These are phyloP conservation scores for Salix caprea DNA, from an alignment of 345 rosid species.

Conservation along the genomic window DNA sequence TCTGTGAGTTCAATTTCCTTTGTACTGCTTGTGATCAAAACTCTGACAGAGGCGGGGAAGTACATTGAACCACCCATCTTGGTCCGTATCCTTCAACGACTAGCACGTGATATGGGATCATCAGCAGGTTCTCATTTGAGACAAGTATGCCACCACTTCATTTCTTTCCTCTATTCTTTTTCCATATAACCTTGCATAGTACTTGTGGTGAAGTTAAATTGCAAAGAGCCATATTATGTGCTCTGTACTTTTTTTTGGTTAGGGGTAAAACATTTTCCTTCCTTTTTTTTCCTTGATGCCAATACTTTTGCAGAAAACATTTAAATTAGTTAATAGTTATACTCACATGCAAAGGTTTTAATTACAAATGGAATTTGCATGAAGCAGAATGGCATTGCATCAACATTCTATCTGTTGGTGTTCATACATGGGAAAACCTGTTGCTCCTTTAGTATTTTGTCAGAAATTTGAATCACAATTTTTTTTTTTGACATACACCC, in stretches of 20 bases:
- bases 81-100: conserved; percentile 83
- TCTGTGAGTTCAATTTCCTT: conserved; percentile 72
- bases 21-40: conserved; percentile 85
- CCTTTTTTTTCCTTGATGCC: too few relatives aligned
- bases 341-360: too few relatives aligned
- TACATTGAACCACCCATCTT: conserved; percentile 68
- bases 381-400: too few relatives aligned
- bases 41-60: conserved; percentile 85
- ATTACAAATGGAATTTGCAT: too few relatives aligned
- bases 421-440: background rate
- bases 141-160: conserved; percentile 52
- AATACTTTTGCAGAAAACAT: too few relatives aligned
- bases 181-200: background rate
- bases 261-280: too few relatives aligned
- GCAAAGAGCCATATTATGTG: background rate
- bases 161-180: background rate
- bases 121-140: conserved; percentile 70
- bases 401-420: background rate
- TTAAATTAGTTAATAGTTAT: too few relatives aligned
- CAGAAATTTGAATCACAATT: background rate
- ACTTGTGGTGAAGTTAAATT: background rate
- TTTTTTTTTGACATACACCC: background rate
- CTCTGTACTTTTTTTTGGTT: too few relatives aligned
- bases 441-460: background rate
- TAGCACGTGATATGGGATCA: conserved; percentile 90